Conservation (phyloP, 768 basidiomycete species). For the Kondoa malvinella region DNA sequence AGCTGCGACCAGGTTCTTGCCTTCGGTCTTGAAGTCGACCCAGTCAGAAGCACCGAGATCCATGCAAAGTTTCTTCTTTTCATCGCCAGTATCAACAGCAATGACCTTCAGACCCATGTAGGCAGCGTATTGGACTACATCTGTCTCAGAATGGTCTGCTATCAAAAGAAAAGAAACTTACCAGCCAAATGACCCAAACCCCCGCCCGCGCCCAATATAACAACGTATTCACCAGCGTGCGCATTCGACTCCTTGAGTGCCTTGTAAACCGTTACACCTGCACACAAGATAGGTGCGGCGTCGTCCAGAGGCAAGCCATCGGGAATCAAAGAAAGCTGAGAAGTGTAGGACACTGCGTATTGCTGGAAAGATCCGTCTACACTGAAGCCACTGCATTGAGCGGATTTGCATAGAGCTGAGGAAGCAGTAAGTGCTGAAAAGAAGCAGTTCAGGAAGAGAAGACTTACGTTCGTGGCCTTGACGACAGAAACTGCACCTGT, state of each 20-base stretch:
- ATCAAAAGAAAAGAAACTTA: constrained; percentile 48
- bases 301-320: constrained; percentile 40
- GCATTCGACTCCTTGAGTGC: constrained; percentile 58
- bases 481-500: constrained; percentile 34
- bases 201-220: constrained; percentile 36
- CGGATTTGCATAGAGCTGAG: constrained; percentile 12
- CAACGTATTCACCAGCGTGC: constrained; percentile 55
- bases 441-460: constrained; percentile 23
- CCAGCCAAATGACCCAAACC: constrained; percentile 38
- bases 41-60: constrained; percentile 27
- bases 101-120: constrained; percentile 63
- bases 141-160: background rate
- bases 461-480: constrained; percentile 37
- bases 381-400: constrained; percentile 44
- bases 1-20: constrained; percentile 45
- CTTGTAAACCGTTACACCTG: constrained; percentile 57
- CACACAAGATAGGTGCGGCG: constrained; percentile 56
- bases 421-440: background rate
- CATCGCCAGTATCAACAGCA: constrained; percentile 60
- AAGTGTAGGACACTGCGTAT: constrained; percentile 42
- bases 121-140: constrained; percentile 54
- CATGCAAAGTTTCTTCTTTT: constrained; percentile 38
- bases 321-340: constrained; percentile 65
- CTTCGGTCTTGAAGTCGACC: constrained; percentile 55
- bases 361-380: constrained; percentile 40